Percentiles rank a stretch among this genome's conserved stretches.
phyloP scores from a whole-genome alignment of 768 basidiomycete species.

The Antrodiella citrinella region DNA sequence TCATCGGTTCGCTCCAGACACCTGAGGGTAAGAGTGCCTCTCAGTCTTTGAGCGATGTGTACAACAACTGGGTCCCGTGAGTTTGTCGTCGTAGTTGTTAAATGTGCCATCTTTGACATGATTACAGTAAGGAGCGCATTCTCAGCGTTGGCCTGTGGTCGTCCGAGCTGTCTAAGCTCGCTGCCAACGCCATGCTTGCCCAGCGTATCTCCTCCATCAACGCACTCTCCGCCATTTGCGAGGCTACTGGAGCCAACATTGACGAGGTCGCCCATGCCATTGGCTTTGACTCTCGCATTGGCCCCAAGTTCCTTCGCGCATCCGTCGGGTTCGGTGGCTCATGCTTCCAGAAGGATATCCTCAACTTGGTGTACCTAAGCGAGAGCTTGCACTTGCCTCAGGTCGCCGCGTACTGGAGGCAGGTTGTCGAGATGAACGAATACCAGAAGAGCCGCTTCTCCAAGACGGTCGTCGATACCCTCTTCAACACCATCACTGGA shows the following conservation, averaged over 20 bases:
- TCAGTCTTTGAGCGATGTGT: constrained; percentile 66
- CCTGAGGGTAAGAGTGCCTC: constrained; percentile 80
- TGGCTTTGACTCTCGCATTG: constrained; percentile 88
- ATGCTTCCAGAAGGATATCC: constrained; percentile 99
- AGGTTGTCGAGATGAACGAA: constrained; percentile 98
- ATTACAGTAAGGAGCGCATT: constrained; percentile 60
- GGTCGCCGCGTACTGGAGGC: constrained; percentile 95
- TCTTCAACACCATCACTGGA: constrained; percentile 97
- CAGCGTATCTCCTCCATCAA: constrained; percentile 99
- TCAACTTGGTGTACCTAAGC: constrained; percentile 95
- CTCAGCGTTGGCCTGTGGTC: constrained; percentile 97
- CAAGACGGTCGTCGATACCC: constrained; percentile 90
- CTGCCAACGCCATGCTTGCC: constrained; percentile 98
- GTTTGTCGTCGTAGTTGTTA: constrained; percentile 24
- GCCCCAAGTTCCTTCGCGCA: constrained; percentile 91
- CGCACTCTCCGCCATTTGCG: constrained; percentile 96
- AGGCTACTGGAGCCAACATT: constrained; percentile 97
- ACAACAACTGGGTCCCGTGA: constrained; percentile 95
- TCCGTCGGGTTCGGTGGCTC: constrained; percentile 96
- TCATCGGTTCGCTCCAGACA: constrained; percentile 93
- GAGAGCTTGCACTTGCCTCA: constrained; percentile 94
- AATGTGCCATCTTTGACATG: constrained; percentile 1
- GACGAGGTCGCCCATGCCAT: constrained; percentile 95
- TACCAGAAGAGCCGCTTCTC: constrained; percentile 97
- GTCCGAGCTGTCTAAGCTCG: constrained; percentile 96